Evolutionary conservation across 2,329 filamentous ascomycete species (phyloP).

Genomic region (Penicillium sp.): DNA sequence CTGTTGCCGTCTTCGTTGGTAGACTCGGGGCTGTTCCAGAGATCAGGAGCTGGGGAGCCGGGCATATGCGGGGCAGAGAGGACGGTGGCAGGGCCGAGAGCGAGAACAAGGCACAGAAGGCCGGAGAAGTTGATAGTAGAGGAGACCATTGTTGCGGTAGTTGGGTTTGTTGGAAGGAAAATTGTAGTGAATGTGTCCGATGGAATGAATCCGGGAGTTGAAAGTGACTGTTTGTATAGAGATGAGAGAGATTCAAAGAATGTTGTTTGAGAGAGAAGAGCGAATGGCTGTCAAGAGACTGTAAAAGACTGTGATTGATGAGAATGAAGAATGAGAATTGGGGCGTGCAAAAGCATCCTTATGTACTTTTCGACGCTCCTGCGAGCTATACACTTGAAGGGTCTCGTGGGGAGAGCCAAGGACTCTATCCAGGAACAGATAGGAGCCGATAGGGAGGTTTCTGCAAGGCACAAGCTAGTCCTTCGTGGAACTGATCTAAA

Average conservation of each 20-base stretch:
- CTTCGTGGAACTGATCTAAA: slow-evolving; percentile 18
- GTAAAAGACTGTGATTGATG: slow-evolving; percentile 11
- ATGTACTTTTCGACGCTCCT: slow-evolving; percentile 21
- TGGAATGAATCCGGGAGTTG: slow-evolving; percentile 10
- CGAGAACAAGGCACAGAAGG: slow-evolving; percentile 33
- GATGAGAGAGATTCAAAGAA: slow-evolving; percentile 6
- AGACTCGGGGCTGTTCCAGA: slow-evolving; percentile 10
- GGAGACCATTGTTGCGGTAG: slow-evolving; percentile 24
- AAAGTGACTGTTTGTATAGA: slow-evolving; percentile 3
- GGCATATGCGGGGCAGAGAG: slow-evolving; percentile 32
- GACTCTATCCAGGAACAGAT: slow-evolving; percentile 15
- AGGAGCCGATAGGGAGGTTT: slow-evolving; percentile 3
- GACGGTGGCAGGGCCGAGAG: slow-evolving; percentile 29
- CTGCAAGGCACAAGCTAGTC: slow-evolving; percentile 26
- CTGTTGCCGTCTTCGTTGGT: slow-evolving; percentile 14
- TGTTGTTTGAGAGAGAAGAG: slow-evolving; percentile 10
- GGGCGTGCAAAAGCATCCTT: slow-evolving; percentile 15
- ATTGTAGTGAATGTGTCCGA: not conserved
- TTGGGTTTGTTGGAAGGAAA: not conserved
- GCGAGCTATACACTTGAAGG: slow-evolving; percentile 7
- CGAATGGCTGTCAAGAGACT: slow-evolving; percentile 24
- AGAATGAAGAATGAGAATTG: slow-evolving; percentile 12
- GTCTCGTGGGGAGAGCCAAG: slow-evolving; percentile 15
- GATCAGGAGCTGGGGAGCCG: not conserved
- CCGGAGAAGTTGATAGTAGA: slow-evolving; percentile 29